Evolutionary conservation across 805 yeast genomes (phyloP).

Genomic region (Metschnikowia kofuensis): DNA sequence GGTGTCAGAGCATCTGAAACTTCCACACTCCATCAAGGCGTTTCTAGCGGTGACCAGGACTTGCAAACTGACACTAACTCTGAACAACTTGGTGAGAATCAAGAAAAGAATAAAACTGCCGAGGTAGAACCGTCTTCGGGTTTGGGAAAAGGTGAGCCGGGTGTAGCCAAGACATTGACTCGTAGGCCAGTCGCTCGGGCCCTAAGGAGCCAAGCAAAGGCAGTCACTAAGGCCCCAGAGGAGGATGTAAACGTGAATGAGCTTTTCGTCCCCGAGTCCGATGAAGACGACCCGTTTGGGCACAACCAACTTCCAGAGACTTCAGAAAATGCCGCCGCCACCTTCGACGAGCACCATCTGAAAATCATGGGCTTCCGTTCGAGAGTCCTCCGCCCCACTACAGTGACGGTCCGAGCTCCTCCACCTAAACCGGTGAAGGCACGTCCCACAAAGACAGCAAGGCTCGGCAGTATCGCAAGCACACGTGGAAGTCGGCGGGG

Average conservation of each 20-base stretch:
- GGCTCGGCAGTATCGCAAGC: conserved; percentile 8
- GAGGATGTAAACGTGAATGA: conserved; percentile 9
- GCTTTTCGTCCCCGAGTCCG: conserved; percentile 13
- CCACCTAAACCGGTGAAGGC: background rate
- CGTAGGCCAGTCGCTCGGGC: conserved; percentile 26
- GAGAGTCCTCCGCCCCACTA: background rate
- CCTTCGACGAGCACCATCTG: conserved; percentile 9
- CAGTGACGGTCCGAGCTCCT: background rate
- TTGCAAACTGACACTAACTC: no score
- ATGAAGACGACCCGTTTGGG: conserved; percentile 13
- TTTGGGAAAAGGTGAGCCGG: no score
- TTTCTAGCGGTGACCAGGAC: no score
- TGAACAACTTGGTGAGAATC: no score
- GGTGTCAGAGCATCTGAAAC: no score
- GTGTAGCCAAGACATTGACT: no score
- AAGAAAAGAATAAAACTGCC: no score
- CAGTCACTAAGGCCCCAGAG: background rate
- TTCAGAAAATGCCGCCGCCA: conserved; percentile 9
- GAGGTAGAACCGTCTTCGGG: no score
- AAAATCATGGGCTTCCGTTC: conserved; percentile 3
- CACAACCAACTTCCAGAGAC: conserved; percentile 13
- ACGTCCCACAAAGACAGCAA: background rate
- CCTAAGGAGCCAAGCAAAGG: background rate
- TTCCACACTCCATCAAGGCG: no score
- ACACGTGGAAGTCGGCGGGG: conserved; percentile 1